Evolutionary conservation across 805 yeast genomes (phyloP).

Genomic region (Wickerhamiella occidentalis): DNA sequence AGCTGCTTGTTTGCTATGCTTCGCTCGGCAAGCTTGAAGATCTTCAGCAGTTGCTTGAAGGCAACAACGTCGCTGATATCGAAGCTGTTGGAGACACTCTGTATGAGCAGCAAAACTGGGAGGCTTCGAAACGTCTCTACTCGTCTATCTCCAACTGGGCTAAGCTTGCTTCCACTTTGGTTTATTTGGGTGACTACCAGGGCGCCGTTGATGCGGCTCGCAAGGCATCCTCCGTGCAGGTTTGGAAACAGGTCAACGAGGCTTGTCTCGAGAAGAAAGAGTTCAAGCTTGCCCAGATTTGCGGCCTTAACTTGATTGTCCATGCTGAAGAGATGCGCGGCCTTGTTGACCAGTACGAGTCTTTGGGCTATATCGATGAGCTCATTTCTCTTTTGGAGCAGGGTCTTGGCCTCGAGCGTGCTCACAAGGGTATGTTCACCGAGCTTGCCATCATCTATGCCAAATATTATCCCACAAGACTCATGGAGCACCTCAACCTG

Average conservation of each 20-base stretch:
- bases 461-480: constrained; percentile 77
- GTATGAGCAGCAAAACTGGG: constrained; percentile 66
- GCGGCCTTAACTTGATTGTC: constrained; percentile 92
- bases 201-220: constrained; percentile 98
- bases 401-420: constrained; percentile 92
- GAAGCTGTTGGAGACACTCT: constrained; percentile 87
- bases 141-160: constrained; percentile 85
- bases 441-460: constrained; percentile 85
- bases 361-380: constrained; percentile 83
- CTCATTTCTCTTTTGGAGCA: constrained; percentile 86
- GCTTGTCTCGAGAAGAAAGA: constrained; percentile 94
- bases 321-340: constrained; percentile 96
- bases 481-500: constrained; percentile 91
- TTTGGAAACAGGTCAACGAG: constrained; percentile 95
- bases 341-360: constrained; percentile 75
- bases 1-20: constrained; percentile 79
- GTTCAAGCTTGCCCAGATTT: constrained; percentile 93
- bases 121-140: constrained; percentile 84
- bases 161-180: constrained; percentile 92
- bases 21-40: constrained; percentile 61
- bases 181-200: constrained; percentile 82
- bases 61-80: constrained; percentile 85
- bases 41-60: constrained; percentile 70
- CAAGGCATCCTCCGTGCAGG: constrained; percentile 84
- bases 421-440: constrained; percentile 99